Evolutionary conservation across 768 basidiomycete genomes (phyloP).

Genomic region (Termitomyces sp.): DNA sequence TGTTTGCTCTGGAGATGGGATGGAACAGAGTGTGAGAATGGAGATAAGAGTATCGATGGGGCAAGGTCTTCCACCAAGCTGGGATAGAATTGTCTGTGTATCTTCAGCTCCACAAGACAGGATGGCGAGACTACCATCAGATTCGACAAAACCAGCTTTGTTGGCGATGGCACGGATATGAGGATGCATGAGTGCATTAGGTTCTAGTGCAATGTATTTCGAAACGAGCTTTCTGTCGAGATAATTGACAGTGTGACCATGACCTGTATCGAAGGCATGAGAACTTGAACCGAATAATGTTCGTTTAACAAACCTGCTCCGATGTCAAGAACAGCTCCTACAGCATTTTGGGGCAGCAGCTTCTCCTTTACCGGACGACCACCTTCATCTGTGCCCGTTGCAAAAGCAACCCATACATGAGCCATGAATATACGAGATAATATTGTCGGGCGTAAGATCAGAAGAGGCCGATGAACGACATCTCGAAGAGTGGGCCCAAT

Average conservation of each 20-base stretch:
- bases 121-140: constrained; percentile 47
- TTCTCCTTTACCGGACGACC: constrained; percentile 34
- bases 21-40: constrained; percentile 61
- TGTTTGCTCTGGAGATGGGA: constrained; percentile 52
- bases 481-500: constrained; percentile 43
- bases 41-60: constrained; percentile 61
- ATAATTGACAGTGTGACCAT: constrained; percentile 62
- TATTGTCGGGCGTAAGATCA: constrained; percentile 26
- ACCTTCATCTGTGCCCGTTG: constrained; percentile 39
- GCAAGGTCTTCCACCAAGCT: constrained; percentile 17
- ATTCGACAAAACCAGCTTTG: constrained; percentile 40
- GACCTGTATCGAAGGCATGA: constrained; percentile 33
- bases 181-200: constrained; percentile 62
- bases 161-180: constrained; percentile 46
- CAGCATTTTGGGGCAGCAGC: constrained; percentile 39
- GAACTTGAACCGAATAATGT: neutral
- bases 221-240: constrained; percentile 50
- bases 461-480: constrained; percentile 33
- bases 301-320: constrained; percentile 10
- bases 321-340: constrained; percentile 58
- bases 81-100: constrained; percentile 38
- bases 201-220: constrained; percentile 70
- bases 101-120: constrained; percentile 66
- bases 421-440: constrained; percentile 55
- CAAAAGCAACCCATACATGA: constrained; percentile 51